Base-by-base conservation (phyloP, 257 asterid genomes). In the Primulina huaijiensis region DNA sequence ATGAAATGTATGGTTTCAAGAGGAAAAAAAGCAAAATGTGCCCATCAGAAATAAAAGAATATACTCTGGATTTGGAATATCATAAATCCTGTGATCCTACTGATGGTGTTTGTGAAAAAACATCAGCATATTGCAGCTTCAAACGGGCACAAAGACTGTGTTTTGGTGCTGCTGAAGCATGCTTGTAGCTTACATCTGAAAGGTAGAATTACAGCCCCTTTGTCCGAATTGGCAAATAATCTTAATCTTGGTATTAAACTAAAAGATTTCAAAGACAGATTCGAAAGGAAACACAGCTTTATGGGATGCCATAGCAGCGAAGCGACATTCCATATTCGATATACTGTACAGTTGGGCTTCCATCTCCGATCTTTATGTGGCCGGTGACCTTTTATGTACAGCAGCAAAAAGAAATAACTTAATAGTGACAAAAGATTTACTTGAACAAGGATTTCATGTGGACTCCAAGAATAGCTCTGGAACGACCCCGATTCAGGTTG, bases 121-220 rank as follows among this genome's bases (percentile, higher is more conserved):
- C 60, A 57, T 67, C 86, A 92, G 99, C 99, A 90, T 62, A 87
- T 93, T 74, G 97, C 99, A 12, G 94, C 92, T 55, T 68, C 88
- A 1, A 86, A 81, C 75, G 99, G 98, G 74, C 87, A 89, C 33
- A 96, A 90, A 83, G 99, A 90, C 57, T 90, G 97, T 37, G 95
- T 90, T 0, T 78, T 82, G 67, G 90, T 89, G 67, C 96, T 93
- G 65, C 97, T 90, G 46, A 93, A 91, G 78, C 96, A 90, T 66
- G 95, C 81, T 3, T 89, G 96, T 23, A 89, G 88, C 82, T 70
- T 89, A 40, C 88, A 88, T 77, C 81, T 92, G 11, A 84, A 76
- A 79, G 96, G 98, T 85, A 83, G 60, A 62, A 55, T 8, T 29
- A 8, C 7, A 64, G 65, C 57, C 52, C 34, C 38, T 34, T 8